A percentile compares a stretch with the other conserved stretches of the same genome.
Evolutionary conservation across 1,284 basidiomycete genomes (phyloP).

Genomic region (Ustilago tritici): DNA sequence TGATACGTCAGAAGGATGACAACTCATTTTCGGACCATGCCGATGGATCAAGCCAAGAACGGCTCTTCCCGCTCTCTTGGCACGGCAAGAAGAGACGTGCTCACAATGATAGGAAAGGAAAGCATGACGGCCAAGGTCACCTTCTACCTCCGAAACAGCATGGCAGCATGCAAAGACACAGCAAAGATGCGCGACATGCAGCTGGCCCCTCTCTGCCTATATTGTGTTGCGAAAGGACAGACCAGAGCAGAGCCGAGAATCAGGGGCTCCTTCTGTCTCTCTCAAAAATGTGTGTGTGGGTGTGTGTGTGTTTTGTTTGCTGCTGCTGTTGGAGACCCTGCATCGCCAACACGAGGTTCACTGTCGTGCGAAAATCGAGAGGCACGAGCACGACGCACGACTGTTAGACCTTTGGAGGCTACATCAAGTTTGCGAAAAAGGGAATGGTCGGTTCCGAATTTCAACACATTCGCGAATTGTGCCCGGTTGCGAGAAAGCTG

Average conservation of each 20-base stretch:
- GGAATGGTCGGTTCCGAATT: slow-evolving; percentile 25
- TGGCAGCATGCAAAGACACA: slow-evolving; percentile 4
- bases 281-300: neutral
- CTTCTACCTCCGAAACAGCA: slow-evolving; percentile 1
- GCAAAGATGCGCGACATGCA: slow-evolving; percentile 23
- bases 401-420: neutral
- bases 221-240: neutral
- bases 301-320: neutral
- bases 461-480: slow-evolving; percentile 17
- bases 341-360: neutral
- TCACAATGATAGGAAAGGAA: neutral
- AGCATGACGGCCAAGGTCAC: neutral
- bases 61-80: neutral
- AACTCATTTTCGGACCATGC: neutral
- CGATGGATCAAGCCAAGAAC: neutral
- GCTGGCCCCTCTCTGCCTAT: slow-evolving; percentile 22
- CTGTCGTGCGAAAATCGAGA: slow-evolving; percentile 1
- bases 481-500: neutral
- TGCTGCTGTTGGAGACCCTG: slow-evolving; percentile 1
- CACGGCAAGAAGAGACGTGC: too few species aligned
- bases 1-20: neutral
- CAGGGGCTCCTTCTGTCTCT: slow-evolving; percentile 22
- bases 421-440: neutral
- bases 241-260: slow-evolving; percentile 11
- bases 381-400: rapidly evolving